phyloP scores from a whole-genome alignment of 257 asterid genomes.

The Linaria vulgaris region DNA sequence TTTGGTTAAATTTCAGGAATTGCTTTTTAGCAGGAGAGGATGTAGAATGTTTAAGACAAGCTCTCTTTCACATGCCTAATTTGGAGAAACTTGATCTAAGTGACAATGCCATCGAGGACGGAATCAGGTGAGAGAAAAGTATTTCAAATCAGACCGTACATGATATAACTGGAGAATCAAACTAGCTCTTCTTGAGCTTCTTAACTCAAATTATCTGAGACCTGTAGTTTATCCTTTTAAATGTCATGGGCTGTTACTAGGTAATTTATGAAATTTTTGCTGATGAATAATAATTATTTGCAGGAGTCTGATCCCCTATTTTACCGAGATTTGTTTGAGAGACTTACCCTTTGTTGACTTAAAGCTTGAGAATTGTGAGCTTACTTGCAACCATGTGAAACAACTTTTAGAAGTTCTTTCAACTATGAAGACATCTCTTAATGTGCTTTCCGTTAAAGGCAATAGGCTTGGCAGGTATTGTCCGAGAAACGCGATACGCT shows the following conservation, averaged over 20 bases:
- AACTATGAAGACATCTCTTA: constrained; percentile 61
- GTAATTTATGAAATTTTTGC: constrained; percentile 7
- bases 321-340: constrained; percentile 50
- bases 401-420: constrained; percentile 71
- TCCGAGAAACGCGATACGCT: constrained; percentile 20
- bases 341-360: constrained; percentile 53
- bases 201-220: constrained; percentile 5
- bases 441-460: constrained; percentile 66
- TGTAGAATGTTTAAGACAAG: constrained; percentile 57
- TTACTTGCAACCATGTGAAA: constrained; percentile 50
- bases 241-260: constrained; percentile 8
- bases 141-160: constrained; percentile 5
- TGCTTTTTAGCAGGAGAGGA: constrained; percentile 62
- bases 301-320: constrained; percentile 72
- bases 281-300: constrained; percentile 18
- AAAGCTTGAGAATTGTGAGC: constrained; percentile 83
- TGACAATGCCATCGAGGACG: constrained; percentile 76
- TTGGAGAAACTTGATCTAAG: constrained; percentile 85
- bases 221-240: constrained; percentile 3
- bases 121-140: constrained; percentile 52
- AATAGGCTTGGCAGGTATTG: constrained; percentile 84
- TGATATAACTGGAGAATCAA: constrained; percentile 20
- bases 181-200: constrained; percentile 1
- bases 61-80: constrained; percentile 68
- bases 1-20: constrained; percentile 50